Percentiles rank a stretch among this genome's conserved stretches.
Conservation (phyloP, 345 rosid species). For the Nephelium lappaceum region DNA sequence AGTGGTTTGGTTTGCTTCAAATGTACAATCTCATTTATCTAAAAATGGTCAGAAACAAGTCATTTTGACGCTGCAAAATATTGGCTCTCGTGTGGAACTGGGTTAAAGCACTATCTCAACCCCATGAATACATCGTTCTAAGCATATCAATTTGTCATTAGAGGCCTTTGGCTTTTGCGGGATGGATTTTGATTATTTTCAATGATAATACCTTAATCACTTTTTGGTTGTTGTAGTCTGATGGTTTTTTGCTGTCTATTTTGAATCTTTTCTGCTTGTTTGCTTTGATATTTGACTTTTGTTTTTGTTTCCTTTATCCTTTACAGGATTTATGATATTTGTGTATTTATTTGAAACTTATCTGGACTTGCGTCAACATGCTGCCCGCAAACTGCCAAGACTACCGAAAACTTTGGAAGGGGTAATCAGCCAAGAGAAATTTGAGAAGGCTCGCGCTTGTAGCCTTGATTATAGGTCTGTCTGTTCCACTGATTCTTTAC, state of each 20-base stretch:
- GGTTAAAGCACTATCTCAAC: too few species aligned
- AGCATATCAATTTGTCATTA: not conserved
- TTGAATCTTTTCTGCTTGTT: not conserved
- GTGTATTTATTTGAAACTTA: constrained; percentile 89
- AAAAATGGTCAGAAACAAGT: not conserved
- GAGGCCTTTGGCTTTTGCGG: not conserved
- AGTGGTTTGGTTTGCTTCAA: not conserved
- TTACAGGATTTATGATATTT: constrained; percentile 87
- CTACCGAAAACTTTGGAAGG: constrained; percentile 92
- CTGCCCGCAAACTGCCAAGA: constrained; percentile 77
- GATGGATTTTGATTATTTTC: not conserved
- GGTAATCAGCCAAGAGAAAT: constrained; percentile 90
- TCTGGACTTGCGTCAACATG: constrained; percentile 84
- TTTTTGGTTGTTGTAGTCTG: not conserved
- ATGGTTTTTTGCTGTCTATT: not conserved
- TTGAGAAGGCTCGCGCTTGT: constrained; percentile 87
- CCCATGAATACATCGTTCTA: not conserved
- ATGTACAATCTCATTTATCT: not conserved
- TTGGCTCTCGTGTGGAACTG: not conserved
- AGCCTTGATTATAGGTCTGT: constrained; percentile 95
- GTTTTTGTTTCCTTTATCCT: not conserved
- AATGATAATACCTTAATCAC: too few species aligned
- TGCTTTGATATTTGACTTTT: not conserved
- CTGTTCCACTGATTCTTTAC: constrained; percentile 13
- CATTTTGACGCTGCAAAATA: not conserved